Percentiles rank a stretch among this genome's conserved stretches.
Conservation (phyloP, 495 filamentous ascomycete genomes). For the Penicillium maclennaniae region DNA sequence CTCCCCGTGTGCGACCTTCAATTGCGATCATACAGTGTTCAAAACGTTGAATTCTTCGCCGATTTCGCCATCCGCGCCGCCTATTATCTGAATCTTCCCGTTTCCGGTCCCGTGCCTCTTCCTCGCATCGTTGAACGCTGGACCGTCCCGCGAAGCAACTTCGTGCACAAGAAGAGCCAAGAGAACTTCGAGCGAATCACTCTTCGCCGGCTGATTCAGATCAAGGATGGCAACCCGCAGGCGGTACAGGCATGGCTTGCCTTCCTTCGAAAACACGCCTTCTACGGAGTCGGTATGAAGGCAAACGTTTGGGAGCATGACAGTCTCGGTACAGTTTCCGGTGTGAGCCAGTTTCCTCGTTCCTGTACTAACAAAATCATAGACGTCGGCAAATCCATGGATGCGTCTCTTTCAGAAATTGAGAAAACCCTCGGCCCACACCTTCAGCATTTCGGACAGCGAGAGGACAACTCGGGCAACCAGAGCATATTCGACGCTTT, state of each 20-base stretch:
- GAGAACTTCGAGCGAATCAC: constrained; percentile 97
- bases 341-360: too few relatives aligned
- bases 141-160: constrained; percentile 87
- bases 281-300: constrained; percentile 97
- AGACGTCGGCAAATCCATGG: constrained; percentile 68
- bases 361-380: constrained; percentile 4
- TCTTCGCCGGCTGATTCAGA: constrained; percentile 80
- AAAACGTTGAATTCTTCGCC: constrained; percentile 89
- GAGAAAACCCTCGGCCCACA: constrained; percentile 57
- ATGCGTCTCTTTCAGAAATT: constrained; percentile 53
- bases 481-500: constrained; percentile 28
- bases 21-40: constrained; percentile 83
- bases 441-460: constrained; percentile 60
- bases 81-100: constrained; percentile 87
- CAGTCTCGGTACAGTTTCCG: constrained; percentile 52
- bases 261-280: constrained; percentile 83
- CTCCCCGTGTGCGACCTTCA: constrained; percentile 87
- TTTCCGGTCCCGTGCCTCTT: constrained; percentile 82
- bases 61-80: constrained; percentile 94
- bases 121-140: constrained; percentile 83
- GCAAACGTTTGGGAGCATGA: constrained; percentile 92
- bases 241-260: constrained; percentile 86
- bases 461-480: constrained; percentile 35
- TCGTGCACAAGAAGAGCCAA: constrained; percentile 94
- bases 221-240: constrained; percentile 88